Evolutionary conservation across 2,329 filamentous ascomycete species (phyloP).

Genomic region (Cercospora nicotianae): DNA sequence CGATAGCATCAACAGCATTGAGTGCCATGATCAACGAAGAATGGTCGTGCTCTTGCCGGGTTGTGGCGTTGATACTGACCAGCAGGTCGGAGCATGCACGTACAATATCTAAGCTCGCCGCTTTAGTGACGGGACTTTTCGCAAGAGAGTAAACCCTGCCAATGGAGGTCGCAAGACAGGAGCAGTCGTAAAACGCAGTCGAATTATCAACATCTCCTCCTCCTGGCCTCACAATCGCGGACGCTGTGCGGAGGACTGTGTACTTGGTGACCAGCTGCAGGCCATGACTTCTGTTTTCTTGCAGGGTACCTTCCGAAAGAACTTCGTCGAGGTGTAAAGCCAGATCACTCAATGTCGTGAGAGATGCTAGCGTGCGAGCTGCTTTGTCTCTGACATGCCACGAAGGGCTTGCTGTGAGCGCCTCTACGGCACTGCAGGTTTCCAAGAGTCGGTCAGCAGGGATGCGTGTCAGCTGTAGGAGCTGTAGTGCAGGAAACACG

Average conservation of each 20-base stretch:
- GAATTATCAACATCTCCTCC: slow-evolving; percentile 6
- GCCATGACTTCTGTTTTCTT: slow-evolving; percentile 39
- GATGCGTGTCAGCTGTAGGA: slow-evolving; percentile 70
- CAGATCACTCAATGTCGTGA: slow-evolving; percentile 28
- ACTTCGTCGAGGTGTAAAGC: slow-evolving; percentile 16
- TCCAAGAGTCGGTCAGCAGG: slow-evolving; percentile 57
- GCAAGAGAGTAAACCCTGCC: slow-evolving; percentile 20
- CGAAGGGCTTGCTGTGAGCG: slow-evolving; percentile 66
- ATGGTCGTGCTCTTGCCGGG: slow-evolving; percentile 1
- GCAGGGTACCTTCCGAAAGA: slow-evolving; percentile 2
- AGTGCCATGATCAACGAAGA: background rate
- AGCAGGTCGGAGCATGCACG: slow-evolving; percentile 10
- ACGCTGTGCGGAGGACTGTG: background rate
- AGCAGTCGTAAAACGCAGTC: slow-evolving; percentile 9
- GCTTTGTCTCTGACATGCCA: slow-evolving; percentile 85
- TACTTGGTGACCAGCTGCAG: slow-evolving; percentile 36
- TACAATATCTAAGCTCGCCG: slow-evolving; percentile 27
- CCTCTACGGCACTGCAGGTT: slow-evolving; percentile 59
- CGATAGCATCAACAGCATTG: background rate
- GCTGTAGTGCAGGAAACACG: slow-evolving; percentile 80
- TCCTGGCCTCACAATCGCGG: slow-evolving; percentile 6
- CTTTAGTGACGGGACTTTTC: slow-evolving; percentile 38
- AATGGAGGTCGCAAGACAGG: slow-evolving; percentile 5
- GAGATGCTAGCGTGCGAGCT: slow-evolving; percentile 62
- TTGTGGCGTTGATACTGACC: background rate